phyloP scores from a whole-genome alignment of 805 yeast genomes.

The Lipomyces orientalis region DNA sequence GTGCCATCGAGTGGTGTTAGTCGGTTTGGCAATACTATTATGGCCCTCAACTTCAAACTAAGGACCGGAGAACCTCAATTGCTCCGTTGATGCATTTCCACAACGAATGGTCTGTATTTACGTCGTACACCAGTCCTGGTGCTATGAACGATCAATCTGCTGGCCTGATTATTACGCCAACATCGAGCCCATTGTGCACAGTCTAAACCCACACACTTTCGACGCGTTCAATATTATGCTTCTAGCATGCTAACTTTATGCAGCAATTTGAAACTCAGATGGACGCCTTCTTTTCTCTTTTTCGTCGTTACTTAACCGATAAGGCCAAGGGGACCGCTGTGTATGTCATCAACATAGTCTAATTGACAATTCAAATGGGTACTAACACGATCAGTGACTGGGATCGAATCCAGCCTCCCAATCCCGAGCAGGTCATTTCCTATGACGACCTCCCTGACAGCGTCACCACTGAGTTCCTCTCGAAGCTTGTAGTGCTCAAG shows the following conservation, averaged over 20 bases:
- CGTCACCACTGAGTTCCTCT: constrained; percentile 54
- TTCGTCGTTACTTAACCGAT: constrained; percentile 88
- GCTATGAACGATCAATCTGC: no score
- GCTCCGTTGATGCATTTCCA: background rate
- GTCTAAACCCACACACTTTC: background rate
- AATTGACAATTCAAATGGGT: background rate
- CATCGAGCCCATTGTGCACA: background rate
- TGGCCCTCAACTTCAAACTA: background rate
- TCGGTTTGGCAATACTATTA: background rate
- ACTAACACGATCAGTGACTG: constrained; percentile 57
- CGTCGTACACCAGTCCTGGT: no score
- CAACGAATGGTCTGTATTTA: background rate
- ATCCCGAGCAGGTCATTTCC: constrained; percentile 84
- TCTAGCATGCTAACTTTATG: constrained; percentile 43
- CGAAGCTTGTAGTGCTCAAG: constrained; percentile 92
- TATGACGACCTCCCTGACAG: constrained; percentile 58
- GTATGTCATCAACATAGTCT: constrained; percentile 25
- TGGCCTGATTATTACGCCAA: background rate
- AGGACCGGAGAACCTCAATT: background rate
- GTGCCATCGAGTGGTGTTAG: background rate
- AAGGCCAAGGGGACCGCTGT: constrained; percentile 83
- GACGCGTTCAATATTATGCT: constrained; percentile 22
- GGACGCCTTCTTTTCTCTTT: constrained; percentile 92
- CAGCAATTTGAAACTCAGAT: constrained; percentile 80
- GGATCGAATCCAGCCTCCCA: constrained; percentile 95